A percentile compares a stretch with the other conserved stretches of the same genome.
phyloP scores from a whole-genome alignment of 2,329 filamentous ascomycete species.

The Calonectria henricotiae region DNA sequence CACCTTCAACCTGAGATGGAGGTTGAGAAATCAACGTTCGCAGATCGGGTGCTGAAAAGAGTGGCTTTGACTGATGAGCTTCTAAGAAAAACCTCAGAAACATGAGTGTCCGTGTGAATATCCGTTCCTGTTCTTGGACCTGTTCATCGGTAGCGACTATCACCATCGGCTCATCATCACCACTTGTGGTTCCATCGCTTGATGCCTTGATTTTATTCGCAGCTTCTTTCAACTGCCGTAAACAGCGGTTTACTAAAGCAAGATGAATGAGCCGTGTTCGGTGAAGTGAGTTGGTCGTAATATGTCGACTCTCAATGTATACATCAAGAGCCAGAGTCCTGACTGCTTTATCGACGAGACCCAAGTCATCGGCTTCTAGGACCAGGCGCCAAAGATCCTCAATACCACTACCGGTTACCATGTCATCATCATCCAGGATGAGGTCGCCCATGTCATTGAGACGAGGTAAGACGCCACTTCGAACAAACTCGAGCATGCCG shows the following conservation, averaged over 20 bases:
- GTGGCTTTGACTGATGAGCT: constrained; percentile 74
- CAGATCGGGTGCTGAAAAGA: constrained; percentile 73
- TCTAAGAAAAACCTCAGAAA: constrained; percentile 79
- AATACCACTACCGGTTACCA: constrained; percentile 68
- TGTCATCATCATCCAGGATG: constrained; percentile 68
- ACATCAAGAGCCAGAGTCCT: constrained; percentile 79
- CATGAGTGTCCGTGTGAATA: constrained; percentile 79
- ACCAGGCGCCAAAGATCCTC: constrained; percentile 91
- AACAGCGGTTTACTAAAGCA: constrained; percentile 80
- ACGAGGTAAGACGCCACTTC: constrained; percentile 66
- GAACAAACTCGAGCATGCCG: constrained; percentile 77
- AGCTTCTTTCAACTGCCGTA: constrained; percentile 78
- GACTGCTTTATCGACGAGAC: constrained; percentile 79
- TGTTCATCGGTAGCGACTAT: constrained; percentile 67
- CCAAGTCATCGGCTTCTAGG: constrained; percentile 76
- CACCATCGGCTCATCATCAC: constrained; percentile 70
- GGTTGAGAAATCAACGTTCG: constrained; percentile 69
- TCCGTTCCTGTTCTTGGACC: constrained; percentile 67
- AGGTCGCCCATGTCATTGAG: constrained; percentile 64
- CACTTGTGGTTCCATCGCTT: constrained; percentile 61
- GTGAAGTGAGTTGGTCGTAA: constrained; percentile 66
- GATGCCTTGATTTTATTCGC: constrained; percentile 70
- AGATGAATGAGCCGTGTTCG: constrained; percentile 76
- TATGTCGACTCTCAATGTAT: constrained; percentile 76
- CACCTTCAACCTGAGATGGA: constrained; percentile 72